Conservation (phyloP, 768 basidiomycete genomes). For the Infundibulicybe gibba region DNA sequence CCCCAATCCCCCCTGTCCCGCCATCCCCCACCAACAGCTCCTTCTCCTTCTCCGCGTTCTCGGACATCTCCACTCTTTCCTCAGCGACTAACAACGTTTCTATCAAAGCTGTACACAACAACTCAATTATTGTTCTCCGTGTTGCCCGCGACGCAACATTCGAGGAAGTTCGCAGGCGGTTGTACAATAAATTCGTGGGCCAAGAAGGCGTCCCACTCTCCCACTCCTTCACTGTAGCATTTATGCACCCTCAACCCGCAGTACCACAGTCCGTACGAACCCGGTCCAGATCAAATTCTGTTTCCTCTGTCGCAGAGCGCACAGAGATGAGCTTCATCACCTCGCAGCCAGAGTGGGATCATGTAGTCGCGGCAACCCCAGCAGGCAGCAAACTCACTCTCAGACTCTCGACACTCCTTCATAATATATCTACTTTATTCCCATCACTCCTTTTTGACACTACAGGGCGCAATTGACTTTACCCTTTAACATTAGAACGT, state of each 20-base stretch:
- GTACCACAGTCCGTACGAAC: constrained; percentile 14
- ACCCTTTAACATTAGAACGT: constrained; percentile 3
- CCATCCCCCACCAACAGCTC: constrained; percentile 19
- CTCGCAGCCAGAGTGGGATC: constrained; percentile 60
- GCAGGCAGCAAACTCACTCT: constrained; percentile 53
- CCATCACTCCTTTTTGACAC: background rate
- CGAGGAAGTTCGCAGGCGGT: constrained; percentile 48
- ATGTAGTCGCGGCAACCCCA: constrained; percentile 32
- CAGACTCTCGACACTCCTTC: constrained; percentile 42
- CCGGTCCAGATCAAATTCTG: constrained; percentile 29
- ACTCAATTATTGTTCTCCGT: constrained; percentile 62
- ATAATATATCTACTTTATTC: constrained; percentile 6
- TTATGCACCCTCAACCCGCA: constrained; percentile 33
- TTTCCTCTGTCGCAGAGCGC: constrained; percentile 25
- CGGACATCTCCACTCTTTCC: constrained; percentile 22
- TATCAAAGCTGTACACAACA: constrained; percentile 64
- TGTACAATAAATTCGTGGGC: constrained; percentile 65
- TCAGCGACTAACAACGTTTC: constrained; percentile 26
- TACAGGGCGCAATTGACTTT: background rate
- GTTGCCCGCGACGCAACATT: constrained; percentile 43
- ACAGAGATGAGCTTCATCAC: constrained; percentile 41
- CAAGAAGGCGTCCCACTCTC: constrained; percentile 55
- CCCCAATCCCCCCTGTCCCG: constrained; percentile 8
- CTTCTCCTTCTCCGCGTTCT: constrained; percentile 13
- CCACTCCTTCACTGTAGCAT: constrained; percentile 52